Conservation (phyloP, 2,329 filamentous ascomycete genomes). For the Diaporthe nobilis region DNA sequence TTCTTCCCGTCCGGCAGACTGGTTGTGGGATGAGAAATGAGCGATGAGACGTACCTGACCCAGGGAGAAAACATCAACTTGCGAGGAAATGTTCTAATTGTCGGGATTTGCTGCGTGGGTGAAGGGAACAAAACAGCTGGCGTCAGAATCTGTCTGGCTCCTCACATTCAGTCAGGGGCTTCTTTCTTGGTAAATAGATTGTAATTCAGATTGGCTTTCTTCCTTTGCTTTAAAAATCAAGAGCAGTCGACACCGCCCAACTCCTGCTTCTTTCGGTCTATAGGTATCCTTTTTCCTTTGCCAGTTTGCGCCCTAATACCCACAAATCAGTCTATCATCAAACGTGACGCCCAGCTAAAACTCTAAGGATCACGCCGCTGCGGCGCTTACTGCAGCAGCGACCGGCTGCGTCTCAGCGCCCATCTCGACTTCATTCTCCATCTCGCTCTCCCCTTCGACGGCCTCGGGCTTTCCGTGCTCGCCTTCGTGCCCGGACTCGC, state of each 20-base stretch:
- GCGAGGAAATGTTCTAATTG: no score
- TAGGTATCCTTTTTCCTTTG: not conserved
- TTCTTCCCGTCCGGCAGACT: slow-evolving; percentile 15
- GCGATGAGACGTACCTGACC: not conserved
- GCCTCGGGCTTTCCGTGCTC: slow-evolving; percentile 41
- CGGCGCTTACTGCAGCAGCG: not conserved
- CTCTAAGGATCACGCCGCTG: not conserved
- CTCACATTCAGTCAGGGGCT: not conserved
- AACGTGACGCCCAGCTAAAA: no score
- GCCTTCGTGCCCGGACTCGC: slow-evolving; percentile 45
- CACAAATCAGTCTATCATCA: not conserved
- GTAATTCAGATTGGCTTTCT: not conserved
- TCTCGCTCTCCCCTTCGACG: slow-evolving; percentile 50
- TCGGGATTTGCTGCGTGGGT: no score
- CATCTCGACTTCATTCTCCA: slow-evolving; percentile 54
- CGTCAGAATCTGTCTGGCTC: not conserved
- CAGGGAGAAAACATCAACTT: not conserved
- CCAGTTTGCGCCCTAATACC: not conserved
- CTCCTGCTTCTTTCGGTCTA: slow-evolving; percentile 15
- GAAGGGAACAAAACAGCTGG: not conserved
- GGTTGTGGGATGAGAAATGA: not conserved
- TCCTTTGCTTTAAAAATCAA: not conserved
- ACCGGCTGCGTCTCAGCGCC: slow-evolving; percentile 31
- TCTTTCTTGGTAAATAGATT: not conserved
- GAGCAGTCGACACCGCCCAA: not conserved